A percentile compares a stretch with the other conserved stretches of the same genome.
Evolutionary conservation across 257 asterid genomes (phyloP).

Genomic region (Solanum virginianum): DNA sequence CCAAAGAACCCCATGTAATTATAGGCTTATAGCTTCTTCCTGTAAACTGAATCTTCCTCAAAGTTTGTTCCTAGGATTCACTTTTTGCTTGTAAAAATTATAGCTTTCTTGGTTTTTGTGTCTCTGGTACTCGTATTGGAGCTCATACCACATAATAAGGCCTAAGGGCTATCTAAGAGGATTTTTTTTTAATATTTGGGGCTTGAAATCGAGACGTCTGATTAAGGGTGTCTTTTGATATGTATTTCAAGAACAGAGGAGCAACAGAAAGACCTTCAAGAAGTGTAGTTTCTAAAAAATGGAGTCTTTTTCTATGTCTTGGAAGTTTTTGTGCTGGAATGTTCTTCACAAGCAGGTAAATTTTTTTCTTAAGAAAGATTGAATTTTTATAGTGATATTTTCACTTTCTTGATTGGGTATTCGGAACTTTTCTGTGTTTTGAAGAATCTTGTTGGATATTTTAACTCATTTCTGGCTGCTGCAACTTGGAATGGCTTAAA

Average conservation of each 20-base stretch:
- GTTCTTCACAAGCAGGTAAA: constrained; percentile 73
- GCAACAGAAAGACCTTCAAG: constrained; percentile 51
- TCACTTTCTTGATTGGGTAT: background rate
- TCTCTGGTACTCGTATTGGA: background rate
- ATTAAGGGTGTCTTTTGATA: background rate
- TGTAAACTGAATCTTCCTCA: constrained; percentile 5
- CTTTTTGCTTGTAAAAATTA: background rate
- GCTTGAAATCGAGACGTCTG: background rate
- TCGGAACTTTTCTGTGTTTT: background rate
- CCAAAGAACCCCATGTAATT: constrained; percentile 23
- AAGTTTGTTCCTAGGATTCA: constrained; percentile 4
- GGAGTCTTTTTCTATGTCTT: constrained; percentile 73
- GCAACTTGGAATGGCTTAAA: background rate
- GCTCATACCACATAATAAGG: background rate
- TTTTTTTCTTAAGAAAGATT: background rate
- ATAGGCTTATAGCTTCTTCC: background rate
- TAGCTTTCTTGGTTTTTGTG: background rate
- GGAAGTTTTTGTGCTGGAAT: constrained; percentile 65
- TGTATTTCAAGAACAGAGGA: constrained; percentile 52
- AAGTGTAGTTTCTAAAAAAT: constrained; percentile 39
- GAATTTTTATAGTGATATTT: background rate
- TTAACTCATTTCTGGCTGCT: background rate
- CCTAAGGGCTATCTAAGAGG: background rate
- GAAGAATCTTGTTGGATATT: background rate
- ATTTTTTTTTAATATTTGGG: too few species aligned